Conservation (phyloP, 1,284 basidiomycete species). For the Trametes sp. region DNA sequence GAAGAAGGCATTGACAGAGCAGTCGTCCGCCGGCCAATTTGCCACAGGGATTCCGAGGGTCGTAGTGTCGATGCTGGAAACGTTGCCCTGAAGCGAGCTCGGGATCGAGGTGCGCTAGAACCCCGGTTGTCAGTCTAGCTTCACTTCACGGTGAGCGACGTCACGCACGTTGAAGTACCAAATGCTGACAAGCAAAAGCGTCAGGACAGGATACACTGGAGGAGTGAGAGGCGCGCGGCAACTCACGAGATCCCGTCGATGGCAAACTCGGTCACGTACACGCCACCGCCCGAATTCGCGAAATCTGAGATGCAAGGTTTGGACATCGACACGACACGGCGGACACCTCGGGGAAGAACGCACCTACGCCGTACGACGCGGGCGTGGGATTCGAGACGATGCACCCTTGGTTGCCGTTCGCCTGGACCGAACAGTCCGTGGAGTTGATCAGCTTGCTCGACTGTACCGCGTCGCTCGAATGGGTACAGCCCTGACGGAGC, state of each 20-base stretch:
- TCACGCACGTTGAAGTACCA: conserved; percentile 75
- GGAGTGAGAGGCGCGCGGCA: conserved; percentile 9
- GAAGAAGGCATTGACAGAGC: conserved; percentile 69
- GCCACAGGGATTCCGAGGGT: conserved; percentile 73
- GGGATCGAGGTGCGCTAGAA: conserved; percentile 65
- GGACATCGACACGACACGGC: not conserved
- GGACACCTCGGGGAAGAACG: conserved; percentile 15
- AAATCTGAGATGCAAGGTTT: conserved; percentile 50
- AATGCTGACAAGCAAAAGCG: conserved; percentile 49
- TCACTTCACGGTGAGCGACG: conserved; percentile 5
- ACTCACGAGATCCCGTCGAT: conserved; percentile 67
- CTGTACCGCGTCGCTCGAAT: conserved; percentile 53
- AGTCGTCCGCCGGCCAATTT: conserved; percentile 69
- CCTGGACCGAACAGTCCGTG: conserved; percentile 65
- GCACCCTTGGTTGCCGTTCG: conserved; percentile 70
- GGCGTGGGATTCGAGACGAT: conserved; percentile 59
- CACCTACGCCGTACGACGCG: conserved; percentile 62
- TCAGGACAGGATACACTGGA: conserved; percentile 1
- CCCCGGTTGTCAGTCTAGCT: conserved; percentile 6
- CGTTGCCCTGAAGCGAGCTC: conserved; percentile 56
- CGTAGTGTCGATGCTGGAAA: conserved; percentile 65
- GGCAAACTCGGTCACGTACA: conserved; percentile 77
- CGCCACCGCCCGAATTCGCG: conserved; percentile 69
- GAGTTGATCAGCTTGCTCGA: conserved; percentile 61
- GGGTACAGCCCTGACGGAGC: conserved; percentile 57